Percentiles rank a stretch among this genome's conserved stretches.
These are phyloP conservation scores for Aspergillus nomiae DNA, from an alignment of 2,329 filamentous ascomycete species.

Conservation along the genomic window DNA sequence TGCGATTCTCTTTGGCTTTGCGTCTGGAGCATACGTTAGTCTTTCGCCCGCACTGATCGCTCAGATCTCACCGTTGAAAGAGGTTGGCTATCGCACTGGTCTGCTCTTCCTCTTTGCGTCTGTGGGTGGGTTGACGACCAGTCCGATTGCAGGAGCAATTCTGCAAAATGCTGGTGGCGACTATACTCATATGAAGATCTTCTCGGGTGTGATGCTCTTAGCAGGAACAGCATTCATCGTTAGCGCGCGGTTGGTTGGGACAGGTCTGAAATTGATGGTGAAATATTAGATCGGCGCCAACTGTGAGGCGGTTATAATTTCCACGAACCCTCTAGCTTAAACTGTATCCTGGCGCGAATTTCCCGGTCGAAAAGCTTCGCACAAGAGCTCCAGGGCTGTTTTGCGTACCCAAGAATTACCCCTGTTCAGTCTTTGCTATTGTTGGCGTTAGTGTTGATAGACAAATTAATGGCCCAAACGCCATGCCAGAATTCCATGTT, in stretches of 20 bases:
- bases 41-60: slow-evolving; percentile 60
- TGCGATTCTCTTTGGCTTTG: slow-evolving; percentile 65
- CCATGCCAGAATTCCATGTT: background rate
- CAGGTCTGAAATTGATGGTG: background rate
- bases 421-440: background rate
- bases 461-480: background rate
- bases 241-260: background rate
- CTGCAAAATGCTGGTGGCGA: slow-evolving; percentile 53
- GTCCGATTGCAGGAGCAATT: slow-evolving; percentile 67
- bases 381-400: background rate
- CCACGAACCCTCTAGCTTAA: too few species aligned
- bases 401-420: fast-evolving
- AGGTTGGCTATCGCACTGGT: slow-evolving; percentile 68
- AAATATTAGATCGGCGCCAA: background rate
- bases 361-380: background rate
- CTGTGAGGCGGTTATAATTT: too few species aligned
- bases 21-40: slow-evolving; percentile 64
- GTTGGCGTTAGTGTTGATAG: background rate
- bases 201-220: slow-evolving; percentile 59
- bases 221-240: slow-evolving; percentile 31
- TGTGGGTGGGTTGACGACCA: slow-evolving; percentile 66
- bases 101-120: slow-evolving; percentile 61
- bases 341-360: too few species aligned
- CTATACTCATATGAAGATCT: slow-evolving; percentile 64
- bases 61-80: slow-evolving; percentile 66